Percentiles rank a stretch among this genome's conserved stretches.
Evolutionary conservation across 345 rosid species (phyloP).

Genomic region (Sisymbrium altissimum): DNA sequence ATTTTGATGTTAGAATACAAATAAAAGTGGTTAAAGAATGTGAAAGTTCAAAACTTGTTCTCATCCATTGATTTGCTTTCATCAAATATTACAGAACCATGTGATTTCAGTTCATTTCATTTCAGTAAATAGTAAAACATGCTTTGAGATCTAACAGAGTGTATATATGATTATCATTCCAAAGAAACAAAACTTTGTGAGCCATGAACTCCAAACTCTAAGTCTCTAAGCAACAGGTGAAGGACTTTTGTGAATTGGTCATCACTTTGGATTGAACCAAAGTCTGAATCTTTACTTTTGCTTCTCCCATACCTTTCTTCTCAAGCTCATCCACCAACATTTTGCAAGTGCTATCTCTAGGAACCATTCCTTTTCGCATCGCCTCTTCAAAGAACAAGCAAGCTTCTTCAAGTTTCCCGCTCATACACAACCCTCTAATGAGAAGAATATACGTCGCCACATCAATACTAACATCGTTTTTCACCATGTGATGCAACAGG

Average conservation of each 20-base stretch:
- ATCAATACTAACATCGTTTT: conserved; percentile 58
- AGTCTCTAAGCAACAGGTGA: not conserved
- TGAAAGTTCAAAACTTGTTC: not conserved
- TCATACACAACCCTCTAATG: conserved; percentile 48
- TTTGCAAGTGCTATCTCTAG: conserved; percentile 44
- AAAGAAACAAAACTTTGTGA: not conserved
- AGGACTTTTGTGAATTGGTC: not conserved
- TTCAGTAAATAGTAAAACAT: not conserved
- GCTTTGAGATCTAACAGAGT: conserved; percentile 1
- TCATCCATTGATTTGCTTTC: not conserved
- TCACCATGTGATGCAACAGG: conserved; percentile 62
- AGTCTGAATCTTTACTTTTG: conserved; percentile 44
- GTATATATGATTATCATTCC: not conserved
- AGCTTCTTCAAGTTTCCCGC: conserved; percentile 61
- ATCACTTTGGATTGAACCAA: conserved; percentile 30
- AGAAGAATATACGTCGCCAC: conserved; percentile 50
- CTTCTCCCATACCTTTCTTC: conserved; percentile 41
- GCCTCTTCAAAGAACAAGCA: conserved; percentile 64
- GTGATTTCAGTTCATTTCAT: not conserved
- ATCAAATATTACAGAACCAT: not conserved
- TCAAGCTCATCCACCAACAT: conserved; percentile 53
- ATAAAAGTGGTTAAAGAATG: no score
- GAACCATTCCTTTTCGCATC: conserved; percentile 58
- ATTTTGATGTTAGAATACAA: no score
- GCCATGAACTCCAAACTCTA: conserved; percentile 9